phyloP scores from a whole-genome alignment of 2,329 filamentous ascomycete genomes.

The Pseudopyrenochaeta lycopersici region DNA sequence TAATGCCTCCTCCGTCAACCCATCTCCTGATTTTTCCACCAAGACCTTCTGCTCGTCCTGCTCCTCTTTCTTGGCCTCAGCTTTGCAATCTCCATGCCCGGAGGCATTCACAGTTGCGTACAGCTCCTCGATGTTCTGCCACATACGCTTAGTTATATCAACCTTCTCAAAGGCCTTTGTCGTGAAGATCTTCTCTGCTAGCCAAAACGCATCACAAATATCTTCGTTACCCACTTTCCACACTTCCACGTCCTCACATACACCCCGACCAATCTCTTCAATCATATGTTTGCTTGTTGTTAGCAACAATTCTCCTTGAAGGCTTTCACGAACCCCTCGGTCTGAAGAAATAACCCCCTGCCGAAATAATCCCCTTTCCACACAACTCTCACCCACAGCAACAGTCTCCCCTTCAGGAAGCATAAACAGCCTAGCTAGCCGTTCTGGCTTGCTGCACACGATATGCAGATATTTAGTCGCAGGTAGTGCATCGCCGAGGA shows the following conservation, averaged over 20 bases:
- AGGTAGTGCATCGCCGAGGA: constrained; percentile 16
- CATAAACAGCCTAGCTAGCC: constrained; percentile 21
- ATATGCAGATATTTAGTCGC: constrained; percentile 13
- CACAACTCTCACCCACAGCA: constrained; percentile 16
- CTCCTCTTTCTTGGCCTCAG: constrained; percentile 2
- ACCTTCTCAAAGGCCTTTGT: constrained; percentile 8
- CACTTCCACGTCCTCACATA: background rate
- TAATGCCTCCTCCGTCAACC: constrained; percentile 15
- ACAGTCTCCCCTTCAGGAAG: constrained; percentile 20
- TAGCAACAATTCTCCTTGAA: constrained; percentile 10
- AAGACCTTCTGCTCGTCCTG: constrained; percentile 3
- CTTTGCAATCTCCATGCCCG: no score
- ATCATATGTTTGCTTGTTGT: background rate
- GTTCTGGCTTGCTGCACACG: constrained; percentile 11
- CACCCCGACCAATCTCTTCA: background rate
- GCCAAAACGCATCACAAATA: constrained; percentile 10
- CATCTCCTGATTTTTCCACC: constrained; percentile 4
- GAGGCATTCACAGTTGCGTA: background rate
- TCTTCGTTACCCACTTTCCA: constrained; percentile 5
- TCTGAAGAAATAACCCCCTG: constrained; percentile 17
- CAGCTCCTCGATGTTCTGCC: background rate
- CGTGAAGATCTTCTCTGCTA: background rate
- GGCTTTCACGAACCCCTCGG: constrained; percentile 10
- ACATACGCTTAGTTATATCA: background rate
- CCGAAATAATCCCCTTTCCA: constrained; percentile 16